Conservation (phyloP, 202 grass and related monocot genomes). For the Panicum virgatum region DNA sequence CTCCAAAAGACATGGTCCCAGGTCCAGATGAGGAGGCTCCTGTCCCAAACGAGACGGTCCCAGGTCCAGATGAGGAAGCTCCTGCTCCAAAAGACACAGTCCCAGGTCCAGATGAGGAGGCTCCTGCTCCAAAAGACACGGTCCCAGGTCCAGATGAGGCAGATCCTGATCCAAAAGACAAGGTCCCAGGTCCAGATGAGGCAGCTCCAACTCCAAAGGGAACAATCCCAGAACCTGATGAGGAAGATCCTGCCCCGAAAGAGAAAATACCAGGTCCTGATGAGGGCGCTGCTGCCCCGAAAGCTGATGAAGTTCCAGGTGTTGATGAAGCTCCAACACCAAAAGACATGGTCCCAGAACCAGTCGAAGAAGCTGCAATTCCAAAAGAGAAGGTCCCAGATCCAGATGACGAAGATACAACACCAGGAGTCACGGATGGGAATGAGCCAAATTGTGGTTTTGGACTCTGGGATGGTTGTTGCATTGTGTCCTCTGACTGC, state of each 20-base stretch:
- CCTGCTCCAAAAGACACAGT: slow-evolving; percentile 19
- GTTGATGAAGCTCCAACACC: slow-evolving; percentile 38
- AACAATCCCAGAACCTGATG: slow-evolving; percentile 30
- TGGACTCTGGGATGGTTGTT: slow-evolving; percentile 50
- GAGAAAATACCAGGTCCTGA: slow-evolving; percentile 43
- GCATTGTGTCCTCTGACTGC: slow-evolving; percentile 42
- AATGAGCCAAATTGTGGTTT: slow-evolving; percentile 54
- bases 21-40: slow-evolving; percentile 35
- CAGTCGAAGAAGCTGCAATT: slow-evolving; percentile 33
- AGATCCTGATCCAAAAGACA: slow-evolving; percentile 32
- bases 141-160: slow-evolving; percentile 38
- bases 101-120: slow-evolving; percentile 38
- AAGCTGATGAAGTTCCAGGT: slow-evolving; percentile 3
- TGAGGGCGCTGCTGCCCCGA: slow-evolving; percentile 22
- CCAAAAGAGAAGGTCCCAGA: slow-evolving; percentile 33
- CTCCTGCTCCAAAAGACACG: slow-evolving; percentile 16
- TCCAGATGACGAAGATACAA: slow-evolving; percentile 33
- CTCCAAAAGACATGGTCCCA: slow-evolving; percentile 21
- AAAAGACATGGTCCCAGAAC: slow-evolving; percentile 29
- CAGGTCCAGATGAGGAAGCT: slow-evolving; percentile 42
- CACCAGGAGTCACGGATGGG: slow-evolving; percentile 8
- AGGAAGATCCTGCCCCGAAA: slow-evolving; percentile 31
- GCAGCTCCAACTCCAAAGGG: slow-evolving; percentile 32
- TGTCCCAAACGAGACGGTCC: slow-evolving; percentile 28
- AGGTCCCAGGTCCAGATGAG: slow-evolving; percentile 34